A percentile compares a stretch with the other conserved stretches of the same genome.
Conservation (phyloP, 1,139 yeast species). For the Taphrina betulina region DNA sequence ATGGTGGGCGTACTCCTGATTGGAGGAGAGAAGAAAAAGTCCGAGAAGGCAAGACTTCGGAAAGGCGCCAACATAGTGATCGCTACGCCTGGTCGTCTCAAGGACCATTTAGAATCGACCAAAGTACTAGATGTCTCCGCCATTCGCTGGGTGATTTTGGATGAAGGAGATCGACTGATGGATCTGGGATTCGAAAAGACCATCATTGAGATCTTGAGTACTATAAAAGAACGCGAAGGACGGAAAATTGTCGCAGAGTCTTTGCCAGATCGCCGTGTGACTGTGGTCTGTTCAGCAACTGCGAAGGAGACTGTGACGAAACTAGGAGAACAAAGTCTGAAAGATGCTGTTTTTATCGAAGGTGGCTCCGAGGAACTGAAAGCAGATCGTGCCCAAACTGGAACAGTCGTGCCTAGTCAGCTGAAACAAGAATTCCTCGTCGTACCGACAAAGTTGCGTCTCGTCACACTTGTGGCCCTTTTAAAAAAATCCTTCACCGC, state of each 20-base stretch:
- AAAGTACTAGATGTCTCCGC: constrained; percentile 67
- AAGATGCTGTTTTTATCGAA: constrained; percentile 66
- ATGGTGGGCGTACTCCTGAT: constrained; percentile 44
- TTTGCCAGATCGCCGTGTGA: constrained; percentile 69
- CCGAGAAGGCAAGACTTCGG: constrained; percentile 85
- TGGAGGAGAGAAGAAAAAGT: constrained; percentile 92
- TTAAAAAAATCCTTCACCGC: constrained; percentile 44
- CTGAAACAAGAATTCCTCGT: constrained; percentile 71
- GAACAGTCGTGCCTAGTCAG: constrained; percentile 76
- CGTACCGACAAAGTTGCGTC: constrained; percentile 86
- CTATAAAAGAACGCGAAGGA: constrained; percentile 50
- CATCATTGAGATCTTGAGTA: constrained; percentile 66
- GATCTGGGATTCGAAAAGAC: constrained; percentile 96
- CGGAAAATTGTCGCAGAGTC: constrained; percentile 48
- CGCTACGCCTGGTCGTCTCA: constrained; percentile 88
- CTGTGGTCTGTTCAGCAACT: constrained; percentile 91
- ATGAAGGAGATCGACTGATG: constrained; percentile 93
- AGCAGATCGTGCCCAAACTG: constrained; percentile 42
- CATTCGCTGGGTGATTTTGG: constrained; percentile 78
- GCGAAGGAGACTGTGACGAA: constrained; percentile 76
- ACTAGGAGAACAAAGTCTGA: constrained; percentile 72
- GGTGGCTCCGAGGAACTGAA: constrained; percentile 35
- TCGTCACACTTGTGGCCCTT: constrained; percentile 72
- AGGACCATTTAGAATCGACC: constrained; percentile 91
- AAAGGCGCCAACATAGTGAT: constrained; percentile 86